Percentiles rank a stretch among this genome's conserved stretches.
Evolutionary conservation across 2,329 filamentous ascomycete genomes (phyloP).

Genomic region (Bipolaris bicolor): DNA sequence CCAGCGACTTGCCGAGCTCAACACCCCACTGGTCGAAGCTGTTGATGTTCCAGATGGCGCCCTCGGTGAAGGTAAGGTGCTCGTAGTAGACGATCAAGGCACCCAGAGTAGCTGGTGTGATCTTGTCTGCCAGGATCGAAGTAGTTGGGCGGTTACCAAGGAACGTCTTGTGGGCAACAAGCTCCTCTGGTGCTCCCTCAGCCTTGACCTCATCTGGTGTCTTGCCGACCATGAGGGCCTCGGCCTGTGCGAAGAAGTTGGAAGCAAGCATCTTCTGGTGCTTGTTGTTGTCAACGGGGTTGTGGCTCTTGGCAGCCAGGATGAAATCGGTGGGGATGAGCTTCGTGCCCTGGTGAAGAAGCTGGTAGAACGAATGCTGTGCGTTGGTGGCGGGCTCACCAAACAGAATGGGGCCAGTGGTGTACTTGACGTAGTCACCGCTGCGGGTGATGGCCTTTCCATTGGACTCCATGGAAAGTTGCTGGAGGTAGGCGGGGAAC

Average conservation of each 20-base stretch:
- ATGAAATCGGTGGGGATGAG: conserved; percentile 99
- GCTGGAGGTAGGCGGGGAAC: conserved; percentile 98
- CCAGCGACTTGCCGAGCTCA: conserved; percentile 93
- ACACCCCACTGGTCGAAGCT: conserved; percentile 99
- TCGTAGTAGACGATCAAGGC: conserved; percentile 99
- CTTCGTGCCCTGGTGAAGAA: conserved; percentile 98
- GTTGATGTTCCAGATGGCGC: conserved; percentile 99
- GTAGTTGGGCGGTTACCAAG: conserved; percentile 96
- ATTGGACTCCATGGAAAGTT: conserved; percentile 99
- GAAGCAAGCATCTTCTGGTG: conserved; percentile 97
- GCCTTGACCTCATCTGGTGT: conserved; percentile 78
- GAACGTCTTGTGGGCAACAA: conserved; percentile 99
- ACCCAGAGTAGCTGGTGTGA: conserved; percentile 91
- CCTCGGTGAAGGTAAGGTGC: conserved; percentile 97
- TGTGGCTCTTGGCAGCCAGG: conserved; percentile 93
- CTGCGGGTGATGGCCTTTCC: conserved; percentile 94
- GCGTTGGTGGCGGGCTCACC: conserved; percentile 99
- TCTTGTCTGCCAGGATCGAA: conserved; percentile 89
- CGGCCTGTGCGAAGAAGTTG: conserved; percentile 89
- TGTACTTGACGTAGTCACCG: conserved; percentile 92
- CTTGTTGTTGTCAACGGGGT: conserved; percentile 87
- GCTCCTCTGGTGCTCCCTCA: conserved; percentile 73
- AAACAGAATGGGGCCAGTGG: conserved; percentile 93
- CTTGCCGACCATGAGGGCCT: conserved; percentile 91
- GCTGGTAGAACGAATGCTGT: conserved; percentile 99